These are phyloP conservation scores for Naganishia kalamii DNA, from an alignment of 768 basidiomycete species.

Conservation along the genomic window DNA sequence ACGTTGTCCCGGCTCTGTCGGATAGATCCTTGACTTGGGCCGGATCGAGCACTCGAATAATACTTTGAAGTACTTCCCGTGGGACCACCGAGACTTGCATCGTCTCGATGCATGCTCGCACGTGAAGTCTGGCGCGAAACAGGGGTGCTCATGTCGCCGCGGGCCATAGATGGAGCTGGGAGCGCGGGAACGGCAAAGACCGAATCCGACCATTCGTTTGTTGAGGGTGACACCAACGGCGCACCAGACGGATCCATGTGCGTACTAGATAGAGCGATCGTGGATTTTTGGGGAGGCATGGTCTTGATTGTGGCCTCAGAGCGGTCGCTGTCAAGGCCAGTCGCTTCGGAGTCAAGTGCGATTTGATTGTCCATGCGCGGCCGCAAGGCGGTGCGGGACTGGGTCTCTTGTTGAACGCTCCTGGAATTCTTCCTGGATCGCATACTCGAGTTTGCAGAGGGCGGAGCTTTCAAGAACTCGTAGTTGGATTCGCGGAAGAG, in stretches of 20 bases:
- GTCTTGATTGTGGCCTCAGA: conserved; percentile 37
- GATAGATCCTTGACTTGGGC: neutral
- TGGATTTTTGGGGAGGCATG: conserved; percentile 39
- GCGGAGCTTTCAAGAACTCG: conserved; percentile 45
- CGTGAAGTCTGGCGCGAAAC: conserved; percentile 59
- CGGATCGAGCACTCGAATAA: conserved; percentile 10
- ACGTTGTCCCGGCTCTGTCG: conserved; percentile 46
- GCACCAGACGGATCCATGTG: conserved; percentile 8
- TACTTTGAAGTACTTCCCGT: conserved; percentile 48
- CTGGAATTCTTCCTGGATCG: neutral
- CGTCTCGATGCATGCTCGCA: conserved; percentile 67
- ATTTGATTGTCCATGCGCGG: neutral
- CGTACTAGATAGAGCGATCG: neutral
- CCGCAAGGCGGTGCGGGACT: neutral
- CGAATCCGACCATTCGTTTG: neutral
- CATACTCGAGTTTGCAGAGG: neutral
- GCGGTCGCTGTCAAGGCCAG: conserved; percentile 21
- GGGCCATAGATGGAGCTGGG: conserved; percentile 4
- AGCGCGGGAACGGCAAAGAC: neutral
- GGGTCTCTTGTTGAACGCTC: neutral
- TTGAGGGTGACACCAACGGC: conserved; percentile 6
- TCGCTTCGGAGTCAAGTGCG: neutral
- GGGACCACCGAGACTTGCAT: conserved; percentile 31
- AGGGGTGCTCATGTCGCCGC: conserved; percentile 54
- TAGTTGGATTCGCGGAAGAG: conserved; percentile 42